Conservation (phyloP, 1,284 basidiomycete genomes). For the Paramarasmius palmivorus region DNA sequence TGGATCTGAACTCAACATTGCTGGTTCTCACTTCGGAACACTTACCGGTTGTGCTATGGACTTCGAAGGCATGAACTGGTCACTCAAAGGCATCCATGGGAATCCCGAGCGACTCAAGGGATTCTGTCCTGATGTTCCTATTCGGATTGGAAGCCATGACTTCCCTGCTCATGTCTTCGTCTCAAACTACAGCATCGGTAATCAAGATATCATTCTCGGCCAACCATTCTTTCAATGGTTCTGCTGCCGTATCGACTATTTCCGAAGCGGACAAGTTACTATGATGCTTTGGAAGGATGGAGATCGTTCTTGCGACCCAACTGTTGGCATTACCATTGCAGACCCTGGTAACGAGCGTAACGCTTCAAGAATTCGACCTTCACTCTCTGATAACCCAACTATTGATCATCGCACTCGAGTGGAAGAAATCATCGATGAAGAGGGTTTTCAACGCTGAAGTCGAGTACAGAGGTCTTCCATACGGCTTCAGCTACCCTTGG, state of each 20-base stretch:
- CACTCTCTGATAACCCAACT: neutral
- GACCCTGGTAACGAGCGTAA: constrained; percentile 9
- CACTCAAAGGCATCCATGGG: constrained; percentile 27
- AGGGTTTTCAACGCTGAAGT: constrained; percentile 19
- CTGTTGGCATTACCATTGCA: constrained; percentile 11
- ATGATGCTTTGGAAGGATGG: constrained; percentile 22
- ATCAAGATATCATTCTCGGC: constrained; percentile 24
- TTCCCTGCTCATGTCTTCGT: neutral
- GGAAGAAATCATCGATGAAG: constrained; percentile 14
- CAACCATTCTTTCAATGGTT: constrained; percentile 31
- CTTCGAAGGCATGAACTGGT: constrained; percentile 26
- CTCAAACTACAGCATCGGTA: neutral
- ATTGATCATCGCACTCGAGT: neutral
- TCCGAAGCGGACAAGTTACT: constrained; percentile 7
- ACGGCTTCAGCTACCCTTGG: constrained; percentile 16
- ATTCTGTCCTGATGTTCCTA: constrained; percentile 19
- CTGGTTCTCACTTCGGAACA: no score
- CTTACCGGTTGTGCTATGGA: no score
- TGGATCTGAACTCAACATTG: constrained; percentile 28
- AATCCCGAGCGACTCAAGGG: constrained; percentile 20
- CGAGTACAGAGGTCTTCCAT: constrained; percentile 11
- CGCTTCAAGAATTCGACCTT: neutral
- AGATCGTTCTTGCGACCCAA: neutral
- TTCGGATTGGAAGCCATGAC: neutral
- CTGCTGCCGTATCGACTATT: constrained; percentile 21